Base-by-base conservation (phyloP, 2,329 filamentous ascomycete species). In the Pestalotiopsis sp. region DNA sequence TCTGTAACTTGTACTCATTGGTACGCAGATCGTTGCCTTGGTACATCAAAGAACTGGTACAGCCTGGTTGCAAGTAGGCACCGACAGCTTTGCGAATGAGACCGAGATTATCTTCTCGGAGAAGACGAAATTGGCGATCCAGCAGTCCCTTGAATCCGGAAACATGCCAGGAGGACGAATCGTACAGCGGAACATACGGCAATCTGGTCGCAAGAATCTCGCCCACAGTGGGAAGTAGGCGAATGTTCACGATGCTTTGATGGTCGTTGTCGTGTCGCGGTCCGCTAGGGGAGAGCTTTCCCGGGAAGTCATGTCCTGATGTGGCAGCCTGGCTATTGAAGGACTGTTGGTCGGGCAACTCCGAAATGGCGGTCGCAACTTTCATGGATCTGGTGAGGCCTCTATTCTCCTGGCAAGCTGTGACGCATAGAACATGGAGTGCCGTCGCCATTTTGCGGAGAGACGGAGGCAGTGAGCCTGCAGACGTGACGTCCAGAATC, bases 51-150 rank as follows among this genome's bases (percentile, higher is more conserved):
- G 9, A 20, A 13, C 13, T 57, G 25, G 9, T 4, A 23, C 14
- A n/a, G 20, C 63, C 38, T 4, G n/a, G 12, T 20, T 57, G 45
- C 6, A 65, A 20, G 23, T 58, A 25, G 4, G 4, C 14, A 5
- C 25, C 20, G 27, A 65, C n/a, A 12, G 36, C 45, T 7, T 65
- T 45, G 7, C 63, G 45, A 27, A 65, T 36, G 3, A 45, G 27
- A 14, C 63, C 63, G 6, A 65, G 17, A 14, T 58, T 39, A 20
- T 65, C 63, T 57, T 56, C 63, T 57, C 63, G 63, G 4, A 65
- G 45, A 81, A 72, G 4, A 73, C 72, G n/a, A 23, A 65, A 65
- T n/a, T 65, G 63, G 13, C 63, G 41, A 39, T 58, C 63, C 3
- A 65, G 23, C 17, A 65, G 45, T 56, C 63, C 63, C 23, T 12